Evolutionary conservation across 495 filamentous ascomycete species (phyloP).

Genomic region (Daldinia loculata): DNA sequence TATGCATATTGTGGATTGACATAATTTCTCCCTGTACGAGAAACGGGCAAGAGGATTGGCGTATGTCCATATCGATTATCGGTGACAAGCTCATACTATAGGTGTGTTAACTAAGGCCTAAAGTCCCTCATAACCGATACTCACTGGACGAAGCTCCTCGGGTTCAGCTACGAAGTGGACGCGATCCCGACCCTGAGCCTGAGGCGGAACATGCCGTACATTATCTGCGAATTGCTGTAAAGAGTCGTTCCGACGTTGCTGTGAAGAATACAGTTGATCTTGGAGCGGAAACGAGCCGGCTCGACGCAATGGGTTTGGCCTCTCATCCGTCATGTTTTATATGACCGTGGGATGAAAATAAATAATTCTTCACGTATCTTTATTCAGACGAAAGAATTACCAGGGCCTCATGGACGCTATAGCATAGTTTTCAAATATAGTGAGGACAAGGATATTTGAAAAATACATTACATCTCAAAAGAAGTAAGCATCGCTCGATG

Average conservation of each 20-base stretch:
- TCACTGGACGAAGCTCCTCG: slow-evolving; percentile 17
- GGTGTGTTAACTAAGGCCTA: neutral
- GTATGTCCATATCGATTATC: neutral
- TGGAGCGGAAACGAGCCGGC: slow-evolving; percentile 7
- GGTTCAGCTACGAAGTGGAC: slow-evolving; percentile 22
- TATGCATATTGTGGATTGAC: neutral
- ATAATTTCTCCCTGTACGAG: neutral
- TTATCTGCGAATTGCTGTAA: slow-evolving; percentile 15
- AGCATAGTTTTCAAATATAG: neutral
- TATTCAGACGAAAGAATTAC: neutral
- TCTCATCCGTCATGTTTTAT: slow-evolving; percentile 23
- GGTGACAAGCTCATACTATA: slow-evolving; percentile 15
- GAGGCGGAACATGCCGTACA: slow-evolving; percentile 14
- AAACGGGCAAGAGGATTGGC: neutral
- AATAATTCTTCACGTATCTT: neutral
- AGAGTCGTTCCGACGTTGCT: slow-evolving; percentile 5
- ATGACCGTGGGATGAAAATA: neutral
- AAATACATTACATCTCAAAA: neutral
- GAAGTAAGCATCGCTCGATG: slow-evolving; percentile 1
- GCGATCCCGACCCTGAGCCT: slow-evolving; percentile 12
- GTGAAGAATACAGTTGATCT: slow-evolving; percentile 9
- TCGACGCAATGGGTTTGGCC: slow-evolving; percentile 4
- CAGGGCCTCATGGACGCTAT: neutral
- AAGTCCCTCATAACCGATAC: neutral
- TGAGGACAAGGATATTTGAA: neutral